phyloP scores from a whole-genome alignment of 2,329 filamentous ascomycete genomes.

The Xenosphaeropsis pyriputrescens region DNA sequence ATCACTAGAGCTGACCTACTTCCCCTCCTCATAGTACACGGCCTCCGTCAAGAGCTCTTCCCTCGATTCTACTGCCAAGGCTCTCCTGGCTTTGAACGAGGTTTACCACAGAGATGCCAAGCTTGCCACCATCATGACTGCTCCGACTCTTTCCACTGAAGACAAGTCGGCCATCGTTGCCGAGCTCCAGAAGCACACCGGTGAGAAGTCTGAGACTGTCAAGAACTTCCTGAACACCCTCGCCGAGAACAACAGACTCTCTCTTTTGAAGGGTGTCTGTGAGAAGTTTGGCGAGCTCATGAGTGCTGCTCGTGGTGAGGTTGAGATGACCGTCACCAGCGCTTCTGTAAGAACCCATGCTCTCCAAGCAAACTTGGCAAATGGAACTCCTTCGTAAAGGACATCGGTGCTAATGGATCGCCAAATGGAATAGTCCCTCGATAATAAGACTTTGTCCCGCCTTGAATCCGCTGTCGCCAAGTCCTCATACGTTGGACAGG shows the following conservation, averaged over 20 bases:
- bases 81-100: conserved; percentile 54
- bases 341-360: conserved; percentile 52
- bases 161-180: conserved; percentile 81
- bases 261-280: conserved; percentile 65
- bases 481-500: conserved; percentile 73
- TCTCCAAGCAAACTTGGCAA: background rate
- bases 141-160: conserved; percentile 60
- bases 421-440: conserved; percentile 47
- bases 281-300: conserved; percentile 83
- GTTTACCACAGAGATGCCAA: conserved; percentile 74
- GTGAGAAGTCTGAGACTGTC: conserved; percentile 64
- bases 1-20: background rate
- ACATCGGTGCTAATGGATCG: background rate
- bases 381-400: conserved; percentile 1
- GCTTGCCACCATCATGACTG: conserved; percentile 58
- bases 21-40: conserved; percentile 58
- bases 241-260: conserved; percentile 92
- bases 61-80: conserved; percentile 75
- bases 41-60: conserved; percentile 77
- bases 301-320: conserved; percentile 78
- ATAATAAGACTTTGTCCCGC: conserved; percentile 71
- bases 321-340: conserved; percentile 84
- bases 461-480: conserved; percentile 82
- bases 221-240: conserved; percentile 89
- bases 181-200: conserved; percentile 77